These are phyloP conservation scores for Passalora sequoiae DNA, from an alignment of 2,329 filamentous ascomycete genomes.

Conservation along the genomic window DNA sequence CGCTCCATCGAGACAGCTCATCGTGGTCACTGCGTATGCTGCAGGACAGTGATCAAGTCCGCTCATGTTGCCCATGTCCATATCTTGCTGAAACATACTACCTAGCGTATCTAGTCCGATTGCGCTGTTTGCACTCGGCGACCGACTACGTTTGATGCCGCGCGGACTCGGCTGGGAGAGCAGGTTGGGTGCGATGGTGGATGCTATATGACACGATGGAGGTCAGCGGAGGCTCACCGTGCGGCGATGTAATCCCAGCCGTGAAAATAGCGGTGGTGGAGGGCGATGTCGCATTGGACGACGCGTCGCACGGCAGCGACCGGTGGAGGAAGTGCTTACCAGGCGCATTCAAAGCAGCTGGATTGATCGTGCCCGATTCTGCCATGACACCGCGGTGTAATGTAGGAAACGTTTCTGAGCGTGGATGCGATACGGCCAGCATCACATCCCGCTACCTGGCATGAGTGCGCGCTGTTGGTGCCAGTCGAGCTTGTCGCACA, in stretches of 20 bases:
- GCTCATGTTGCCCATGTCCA: background rate
- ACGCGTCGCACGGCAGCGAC: conserved; percentile 20
- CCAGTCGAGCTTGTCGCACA: conserved; percentile 21
- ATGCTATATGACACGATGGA: conserved; percentile 30
- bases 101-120: conserved; percentile 52
- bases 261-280: conserved; percentile 1
- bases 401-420: conserved; percentile 27
- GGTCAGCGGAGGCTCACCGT: conserved; percentile 14
- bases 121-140: conserved; percentile 57
- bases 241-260: background rate
- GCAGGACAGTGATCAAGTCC: background rate
- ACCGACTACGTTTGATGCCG: conserved; percentile 74
- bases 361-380: conserved; percentile 86
- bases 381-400: conserved; percentile 45
- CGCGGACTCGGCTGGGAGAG: conserved; percentile 52
- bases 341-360: conserved; percentile 74
- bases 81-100: conserved; percentile 56
- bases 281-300: conserved; percentile 10
- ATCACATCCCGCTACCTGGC: conserved; percentile 34
- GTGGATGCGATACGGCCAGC: conserved; percentile 34
- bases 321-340: conserved; percentile 47
- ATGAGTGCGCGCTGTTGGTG: conserved; percentile 16
- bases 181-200: conserved; percentile 43
- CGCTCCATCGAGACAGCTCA: background rate
- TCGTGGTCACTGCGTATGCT: background rate